These are phyloP conservation scores for Bipolaris bicolor DNA, from an alignment of 2,329 filamentous ascomycete species.

Conservation along the genomic window DNA sequence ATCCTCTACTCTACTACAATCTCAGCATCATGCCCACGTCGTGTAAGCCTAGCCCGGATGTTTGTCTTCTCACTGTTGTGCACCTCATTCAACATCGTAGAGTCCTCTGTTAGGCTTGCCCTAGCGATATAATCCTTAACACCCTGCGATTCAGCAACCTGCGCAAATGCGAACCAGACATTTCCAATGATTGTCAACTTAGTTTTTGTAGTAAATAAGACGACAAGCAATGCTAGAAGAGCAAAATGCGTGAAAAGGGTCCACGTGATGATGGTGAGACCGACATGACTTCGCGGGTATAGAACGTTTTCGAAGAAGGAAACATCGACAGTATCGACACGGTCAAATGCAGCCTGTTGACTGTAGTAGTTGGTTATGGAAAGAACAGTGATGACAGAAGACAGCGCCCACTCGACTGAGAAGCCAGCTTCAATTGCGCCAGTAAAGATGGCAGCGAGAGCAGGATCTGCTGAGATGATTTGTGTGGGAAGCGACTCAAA, in stretches of 20 bases:
- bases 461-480: constrained; percentile 14
- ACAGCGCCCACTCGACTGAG: constrained; percentile 16
- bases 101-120: too few relatives aligned
- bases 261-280: constrained; percentile 9
- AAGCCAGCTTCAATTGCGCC: background rate
- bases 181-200: constrained; percentile 15
- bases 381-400: constrained; percentile 17
- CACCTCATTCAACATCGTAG: too few relatives aligned
- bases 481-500: background rate
- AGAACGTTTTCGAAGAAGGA: constrained; percentile 14
- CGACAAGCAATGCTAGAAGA: constrained; percentile 2
- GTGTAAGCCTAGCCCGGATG: too few relatives aligned
- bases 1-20: too few relatives aligned
- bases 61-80: too few relatives aligned
- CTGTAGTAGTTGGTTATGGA: constrained; percentile 19
- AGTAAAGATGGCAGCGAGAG: constrained; percentile 11
- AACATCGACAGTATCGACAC: constrained; percentile 3
- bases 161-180: constrained; percentile 14
- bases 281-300: constrained; percentile 5
- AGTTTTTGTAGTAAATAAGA: constrained; percentile 11
- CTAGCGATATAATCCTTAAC: too few relatives aligned
- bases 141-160: constrained; percentile 8
- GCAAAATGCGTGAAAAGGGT: constrained; percentile 3
- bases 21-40: too few relatives aligned
- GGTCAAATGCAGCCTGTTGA: constrained; percentile 17